Base-by-base conservation (phyloP, 2,329 filamentous ascomycete genomes). In the Ascochyta rabiei region DNA sequence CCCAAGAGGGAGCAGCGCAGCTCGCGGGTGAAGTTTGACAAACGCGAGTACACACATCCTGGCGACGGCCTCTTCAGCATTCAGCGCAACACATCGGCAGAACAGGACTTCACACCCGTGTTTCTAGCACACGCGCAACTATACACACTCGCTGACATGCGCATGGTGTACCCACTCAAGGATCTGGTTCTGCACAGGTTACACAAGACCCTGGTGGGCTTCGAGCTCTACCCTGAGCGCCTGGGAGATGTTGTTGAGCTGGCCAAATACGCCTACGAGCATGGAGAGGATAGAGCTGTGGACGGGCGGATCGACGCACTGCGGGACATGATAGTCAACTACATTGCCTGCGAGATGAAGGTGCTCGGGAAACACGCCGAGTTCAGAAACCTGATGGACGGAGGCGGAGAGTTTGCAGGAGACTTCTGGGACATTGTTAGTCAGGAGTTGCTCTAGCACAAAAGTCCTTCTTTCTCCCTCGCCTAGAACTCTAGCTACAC, bases 121-220 rank as follows among this genome's bases (percentile, higher is more conserved):
- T 61, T 74, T 16, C 60, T 73, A 1, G 70, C 67, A 8, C 67
- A 74, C 35, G 68, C 69, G 16, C 62, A 63, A 2, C 58, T 74
- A 1, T 74, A 73, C 41, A 61, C 53, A 0, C 64, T 74, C 43
- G 65, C 70, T 0, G 53, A 63, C 10, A 47, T 66, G 49, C 59
- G 54, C 10, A 56, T 70, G 24, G 58, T 72, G 4, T 26, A 48
- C 3, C 61, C 64, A 19, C 64, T 74, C 1, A 66, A 59, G 37
- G 51, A 49, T 1, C 57, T 72, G 4, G 51, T 60, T 1, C 53
- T 74, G 2, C 15, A 67, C n/a, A 73, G 69, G 38, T 53, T 73
- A n/a, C 66, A 72, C 35, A 57, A 52, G 15, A 69, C 67, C 3
- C 58, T 74, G 1, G 35, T 61, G 9, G 21, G 10, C 5, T 73